Conservation (phyloP, 2,329 filamentous ascomycete genomes). For the Monosporascus sp. region DNA sequence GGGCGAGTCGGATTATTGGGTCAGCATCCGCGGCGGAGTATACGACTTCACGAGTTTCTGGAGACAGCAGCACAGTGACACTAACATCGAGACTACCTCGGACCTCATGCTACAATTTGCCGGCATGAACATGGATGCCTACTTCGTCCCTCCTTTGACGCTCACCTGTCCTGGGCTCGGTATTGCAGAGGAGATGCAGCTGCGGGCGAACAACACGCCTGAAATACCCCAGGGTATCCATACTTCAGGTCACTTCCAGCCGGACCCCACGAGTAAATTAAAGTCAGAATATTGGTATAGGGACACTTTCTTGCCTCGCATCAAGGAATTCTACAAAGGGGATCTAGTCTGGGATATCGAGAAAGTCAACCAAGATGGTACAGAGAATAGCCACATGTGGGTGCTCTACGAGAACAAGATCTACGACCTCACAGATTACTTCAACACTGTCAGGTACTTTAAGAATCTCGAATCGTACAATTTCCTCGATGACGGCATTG, state of each 20-base stretch:
- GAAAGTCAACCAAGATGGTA: slow-evolving; percentile 59
- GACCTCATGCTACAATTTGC: slow-evolving; percentile 71
- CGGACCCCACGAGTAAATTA: slow-evolving; percentile 53
- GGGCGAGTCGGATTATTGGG: slow-evolving; percentile 74
- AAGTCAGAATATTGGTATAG: slow-evolving; percentile 70
- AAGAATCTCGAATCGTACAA: slow-evolving; percentile 52
- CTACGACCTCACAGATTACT: slow-evolving; percentile 91
- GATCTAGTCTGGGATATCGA: slow-evolving; percentile 66
- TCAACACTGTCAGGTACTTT: slow-evolving; percentile 61
- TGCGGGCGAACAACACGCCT: slow-evolving; percentile 62
- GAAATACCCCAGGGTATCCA: slow-evolving; percentile 56
- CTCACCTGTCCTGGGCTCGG: slow-evolving; percentile 71
- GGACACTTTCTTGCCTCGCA: slow-evolving; percentile 66
- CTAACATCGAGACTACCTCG: slow-evolving; percentile 50
- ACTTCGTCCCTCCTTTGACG: slow-evolving; percentile 75
- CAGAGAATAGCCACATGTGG: slow-evolving; percentile 67
- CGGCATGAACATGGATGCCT: slow-evolving; percentile 74
- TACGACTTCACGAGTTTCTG: slow-evolving; percentile 92
- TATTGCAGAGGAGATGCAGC: slow-evolving; percentile 45
- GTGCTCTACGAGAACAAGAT: slow-evolving; percentile 69
- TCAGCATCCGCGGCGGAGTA: slow-evolving; percentile 80
- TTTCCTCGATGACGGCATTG: slow-evolving; percentile 67
- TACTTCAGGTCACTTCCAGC: slow-evolving; percentile 58
- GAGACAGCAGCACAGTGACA: slow-evolving; percentile 78
- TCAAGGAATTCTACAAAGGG: slow-evolving; percentile 83